A percentile compares a stretch with the other conserved stretches of the same genome.
Conservation (phyloP, 441 rosid genomes). For the Mallotus japonicus region DNA sequence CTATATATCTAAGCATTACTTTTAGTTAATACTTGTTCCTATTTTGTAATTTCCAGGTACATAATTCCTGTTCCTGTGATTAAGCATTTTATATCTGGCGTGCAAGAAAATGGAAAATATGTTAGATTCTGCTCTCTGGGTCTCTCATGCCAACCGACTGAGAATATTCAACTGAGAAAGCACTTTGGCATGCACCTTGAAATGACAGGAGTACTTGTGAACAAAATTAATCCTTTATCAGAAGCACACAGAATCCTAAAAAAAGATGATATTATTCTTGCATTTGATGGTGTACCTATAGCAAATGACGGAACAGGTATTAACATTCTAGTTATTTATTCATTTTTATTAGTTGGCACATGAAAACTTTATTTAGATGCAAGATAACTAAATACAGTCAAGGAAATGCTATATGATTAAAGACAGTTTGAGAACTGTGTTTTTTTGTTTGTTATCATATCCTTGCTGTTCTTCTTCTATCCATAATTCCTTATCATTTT, state of each 20-base stretch:
- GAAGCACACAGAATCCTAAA: conserved; percentile 51
- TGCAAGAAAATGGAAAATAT: conserved; percentile 66
- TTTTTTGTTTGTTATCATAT: too few species aligned
- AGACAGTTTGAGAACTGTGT: neutral
- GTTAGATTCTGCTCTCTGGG: conserved; percentile 80
- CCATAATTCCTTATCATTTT: too few species aligned
- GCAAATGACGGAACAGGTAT: conserved; percentile 93
- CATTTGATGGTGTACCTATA: conserved; percentile 73
- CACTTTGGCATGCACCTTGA: conserved; percentile 57
- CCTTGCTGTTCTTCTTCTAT: neutral
- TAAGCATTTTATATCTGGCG: conserved; percentile 67
- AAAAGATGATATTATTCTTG: conserved; percentile 75
- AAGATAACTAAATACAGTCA: neutral
- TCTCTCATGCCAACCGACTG: conserved; percentile 77
- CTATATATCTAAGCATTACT: conserved; percentile 16
- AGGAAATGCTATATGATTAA: neutral
- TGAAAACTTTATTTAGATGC: neutral
- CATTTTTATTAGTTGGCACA: neutral
- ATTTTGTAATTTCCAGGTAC: conserved; percentile 47
- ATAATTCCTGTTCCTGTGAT: conserved; percentile 86
- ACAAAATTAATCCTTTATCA: conserved; percentile 78
- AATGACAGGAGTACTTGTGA: conserved; percentile 76
- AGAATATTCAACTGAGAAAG: conserved; percentile 70
- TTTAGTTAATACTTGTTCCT: conserved; percentile 7
- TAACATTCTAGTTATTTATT: conserved; percentile 11